Percentiles rank a stretch among this genome's conserved stretches.
These are phyloP conservation scores for Aspergillus sp. DNA, from an alignment of 2,329 filamentous ascomycete genomes.

Conservation along the genomic window DNA sequence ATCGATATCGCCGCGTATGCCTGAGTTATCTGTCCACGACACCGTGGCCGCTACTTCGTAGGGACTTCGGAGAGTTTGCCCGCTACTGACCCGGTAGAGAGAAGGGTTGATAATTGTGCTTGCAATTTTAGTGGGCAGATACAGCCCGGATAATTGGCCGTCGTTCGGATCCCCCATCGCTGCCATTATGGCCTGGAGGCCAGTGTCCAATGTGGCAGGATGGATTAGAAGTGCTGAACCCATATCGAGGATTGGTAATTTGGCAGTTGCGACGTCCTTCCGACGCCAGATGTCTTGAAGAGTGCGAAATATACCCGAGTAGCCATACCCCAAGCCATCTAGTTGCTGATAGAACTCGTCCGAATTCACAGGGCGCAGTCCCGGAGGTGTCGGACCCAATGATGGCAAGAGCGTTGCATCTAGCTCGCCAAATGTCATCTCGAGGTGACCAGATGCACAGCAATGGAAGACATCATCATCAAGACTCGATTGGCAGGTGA, in stretches of 20 bases:
- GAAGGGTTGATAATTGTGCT: slow-evolving; percentile 11
- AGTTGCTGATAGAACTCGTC: slow-evolving; percentile 7
- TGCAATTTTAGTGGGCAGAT: slow-evolving; percentile 17
- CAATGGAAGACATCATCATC: neutral
- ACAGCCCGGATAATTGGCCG: slow-evolving; percentile 13
- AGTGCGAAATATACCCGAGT: neutral
- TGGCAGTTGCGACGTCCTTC: neutral
- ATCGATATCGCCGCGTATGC: slow-evolving; percentile 8
- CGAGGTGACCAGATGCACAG: slow-evolving; percentile 7
- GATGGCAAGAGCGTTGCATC: neutral
- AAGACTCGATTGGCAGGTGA: neutral
- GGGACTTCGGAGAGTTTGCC: neutral
- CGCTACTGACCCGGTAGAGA: neutral
- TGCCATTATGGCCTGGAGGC: slow-evolving; percentile 29
- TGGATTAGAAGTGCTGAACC: slow-evolving; percentile 17
- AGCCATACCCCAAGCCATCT: neutral
- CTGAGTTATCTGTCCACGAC: neutral
- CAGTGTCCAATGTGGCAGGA: slow-evolving; percentile 23
- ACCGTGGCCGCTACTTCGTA: neutral
- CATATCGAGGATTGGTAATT: neutral
- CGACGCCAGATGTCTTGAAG: slow-evolving; percentile 2
- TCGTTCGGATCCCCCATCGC: slow-evolving; percentile 23
- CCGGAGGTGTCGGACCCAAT: neutral
- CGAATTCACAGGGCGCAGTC: neutral
- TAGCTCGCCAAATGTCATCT: slow-evolving; percentile 1